A percentile compares a stretch with the other conserved stretches of the same genome.
Conservation (phyloP, 2,329 filamentous ascomycete species). For the Leptographium radiaticola region DNA sequence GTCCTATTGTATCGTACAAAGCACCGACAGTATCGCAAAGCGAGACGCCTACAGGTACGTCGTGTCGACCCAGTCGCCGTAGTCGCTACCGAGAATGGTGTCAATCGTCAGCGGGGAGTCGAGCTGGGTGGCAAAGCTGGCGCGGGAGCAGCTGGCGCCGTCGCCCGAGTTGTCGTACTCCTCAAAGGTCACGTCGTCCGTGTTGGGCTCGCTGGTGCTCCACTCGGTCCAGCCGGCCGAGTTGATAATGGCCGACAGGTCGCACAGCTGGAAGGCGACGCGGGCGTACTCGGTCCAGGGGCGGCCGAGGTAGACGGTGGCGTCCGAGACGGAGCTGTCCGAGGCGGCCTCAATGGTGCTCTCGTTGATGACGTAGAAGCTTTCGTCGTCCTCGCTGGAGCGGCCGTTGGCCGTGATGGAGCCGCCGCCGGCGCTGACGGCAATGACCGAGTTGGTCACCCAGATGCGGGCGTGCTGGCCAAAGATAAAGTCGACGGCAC, state of each 20-base stretch:
- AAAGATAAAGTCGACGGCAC: conserved; percentile 17
- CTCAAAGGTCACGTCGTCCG: conserved; percentile 17
- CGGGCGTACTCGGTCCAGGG: conserved; percentile 33
- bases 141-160: conserved; percentile 40
- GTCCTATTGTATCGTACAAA: no score
- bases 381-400: conserved; percentile 19
- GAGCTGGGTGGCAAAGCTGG: conserved; percentile 26
- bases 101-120: conserved; percentile 20
- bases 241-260: conserved; percentile 43
- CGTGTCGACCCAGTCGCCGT: conserved; percentile 9
- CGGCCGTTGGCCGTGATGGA: conserved; percentile 13
- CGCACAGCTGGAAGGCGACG: conserved; percentile 33
- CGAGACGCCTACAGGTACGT: conserved; percentile 1
- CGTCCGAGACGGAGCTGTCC: conserved; percentile 24
- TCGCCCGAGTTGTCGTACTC: conserved; percentile 48
- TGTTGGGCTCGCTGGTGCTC: conserved; percentile 19
- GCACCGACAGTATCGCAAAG: no score
- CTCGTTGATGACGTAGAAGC: conserved; percentile 33
- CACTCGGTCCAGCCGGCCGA: conserved; percentile 39
- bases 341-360: conserved; percentile 19
- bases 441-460: conserved; percentile 15
- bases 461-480: conserved; percentile 21
- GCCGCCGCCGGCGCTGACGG: conserved; percentile 22
- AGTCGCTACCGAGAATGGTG: conserved; percentile 16
- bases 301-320: conserved; percentile 42